These are phyloP conservation scores for Pezicula carpinea DNA, from an alignment of 2,329 filamentous ascomycete genomes.

Conservation along the genomic window DNA sequence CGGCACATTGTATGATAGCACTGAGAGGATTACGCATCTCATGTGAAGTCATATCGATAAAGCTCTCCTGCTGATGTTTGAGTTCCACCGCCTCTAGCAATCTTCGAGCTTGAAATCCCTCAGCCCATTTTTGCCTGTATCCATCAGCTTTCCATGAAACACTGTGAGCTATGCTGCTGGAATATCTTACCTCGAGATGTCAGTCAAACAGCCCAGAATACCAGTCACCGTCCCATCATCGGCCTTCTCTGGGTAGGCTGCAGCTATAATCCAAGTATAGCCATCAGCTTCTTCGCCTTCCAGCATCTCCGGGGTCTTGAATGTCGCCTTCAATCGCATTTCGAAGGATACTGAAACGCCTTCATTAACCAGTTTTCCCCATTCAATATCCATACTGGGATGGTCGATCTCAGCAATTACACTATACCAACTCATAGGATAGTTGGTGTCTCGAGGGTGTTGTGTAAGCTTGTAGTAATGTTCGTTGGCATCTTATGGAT, in stretches of 20 bases:
- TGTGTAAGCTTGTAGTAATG: constrained; percentile 54
- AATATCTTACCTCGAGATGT: constrained; percentile 1
- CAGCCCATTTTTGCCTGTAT: constrained; percentile 17
- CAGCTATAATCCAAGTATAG: constrained; percentile 17
- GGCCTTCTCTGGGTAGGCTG: constrained; percentile 17
- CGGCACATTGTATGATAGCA: constrained; percentile 70
- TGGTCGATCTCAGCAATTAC: constrained; percentile 14
- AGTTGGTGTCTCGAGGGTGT: constrained; percentile 32
- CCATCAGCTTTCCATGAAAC: background rate
- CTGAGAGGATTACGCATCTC: constrained; percentile 71
- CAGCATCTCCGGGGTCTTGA: constrained; percentile 47
- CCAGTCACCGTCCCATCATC: constrained; percentile 13
- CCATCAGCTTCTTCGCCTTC: constrained; percentile 42
- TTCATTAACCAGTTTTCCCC: constrained; percentile 13
- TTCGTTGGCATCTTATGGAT: constrained; percentile 29
- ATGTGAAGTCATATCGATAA: constrained; percentile 71
- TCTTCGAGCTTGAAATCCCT: constrained; percentile 37
- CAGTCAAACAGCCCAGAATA: constrained; percentile 17
- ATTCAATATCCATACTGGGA: constrained; percentile 14
- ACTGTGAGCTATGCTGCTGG: background rate
- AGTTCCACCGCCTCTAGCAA: constrained; percentile 48
- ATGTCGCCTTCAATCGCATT: constrained; percentile 29
- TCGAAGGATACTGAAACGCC: constrained; percentile 18
- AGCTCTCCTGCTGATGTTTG: constrained; percentile 70
- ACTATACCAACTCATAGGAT: constrained; percentile 23